A percentile compares a stretch with the other conserved stretches of the same genome.
Conservation (phyloP, 345 rosid genomes). For the Gossypium mustelinum region DNA sequence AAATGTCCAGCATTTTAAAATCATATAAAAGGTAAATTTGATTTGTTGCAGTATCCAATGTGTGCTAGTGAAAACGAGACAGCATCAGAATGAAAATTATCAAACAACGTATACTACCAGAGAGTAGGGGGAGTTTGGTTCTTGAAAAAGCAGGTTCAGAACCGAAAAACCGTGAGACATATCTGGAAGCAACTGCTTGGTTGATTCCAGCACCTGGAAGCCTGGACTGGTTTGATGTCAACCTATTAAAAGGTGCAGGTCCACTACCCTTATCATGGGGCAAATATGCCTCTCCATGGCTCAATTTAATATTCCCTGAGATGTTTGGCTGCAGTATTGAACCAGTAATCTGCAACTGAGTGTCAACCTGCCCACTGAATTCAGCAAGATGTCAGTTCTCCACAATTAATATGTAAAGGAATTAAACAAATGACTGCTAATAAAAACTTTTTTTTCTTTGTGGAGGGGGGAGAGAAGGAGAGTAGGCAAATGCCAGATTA, state of each 20-base stretch:
- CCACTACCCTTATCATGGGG: constrained; percentile 95
- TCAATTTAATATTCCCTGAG: constrained; percentile 88
- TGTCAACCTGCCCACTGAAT: constrained; percentile 96
- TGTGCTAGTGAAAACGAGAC: background rate
- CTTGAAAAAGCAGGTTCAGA: constrained; percentile 61
- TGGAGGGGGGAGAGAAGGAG: background rate
- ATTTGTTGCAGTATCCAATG: background rate
- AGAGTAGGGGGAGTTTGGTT: constrained; percentile 51
- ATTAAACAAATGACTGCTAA: background rate
- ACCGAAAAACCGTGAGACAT: constrained; percentile 68
- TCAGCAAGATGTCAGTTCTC: constrained; percentile 7
- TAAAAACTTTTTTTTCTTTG: background rate
- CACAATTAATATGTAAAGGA: background rate
- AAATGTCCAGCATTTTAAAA: background rate
- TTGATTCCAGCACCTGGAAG: constrained; percentile 61
- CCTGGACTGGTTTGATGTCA: constrained; percentile 67
- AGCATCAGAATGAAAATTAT: constrained; percentile 10
- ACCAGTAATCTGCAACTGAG: constrained; percentile 86
- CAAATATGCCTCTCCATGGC: constrained; percentile 97
- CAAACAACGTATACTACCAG: constrained; percentile 41
- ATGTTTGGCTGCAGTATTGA: constrained; percentile 92
- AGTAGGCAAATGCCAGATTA: background rate
- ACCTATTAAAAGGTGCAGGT: constrained; percentile 61
- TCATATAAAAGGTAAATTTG: background rate
- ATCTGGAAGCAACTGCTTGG: constrained; percentile 84